Conservation (phyloP, 768 basidiomycete genomes). For the Leucocoprinus sp. region DNA sequence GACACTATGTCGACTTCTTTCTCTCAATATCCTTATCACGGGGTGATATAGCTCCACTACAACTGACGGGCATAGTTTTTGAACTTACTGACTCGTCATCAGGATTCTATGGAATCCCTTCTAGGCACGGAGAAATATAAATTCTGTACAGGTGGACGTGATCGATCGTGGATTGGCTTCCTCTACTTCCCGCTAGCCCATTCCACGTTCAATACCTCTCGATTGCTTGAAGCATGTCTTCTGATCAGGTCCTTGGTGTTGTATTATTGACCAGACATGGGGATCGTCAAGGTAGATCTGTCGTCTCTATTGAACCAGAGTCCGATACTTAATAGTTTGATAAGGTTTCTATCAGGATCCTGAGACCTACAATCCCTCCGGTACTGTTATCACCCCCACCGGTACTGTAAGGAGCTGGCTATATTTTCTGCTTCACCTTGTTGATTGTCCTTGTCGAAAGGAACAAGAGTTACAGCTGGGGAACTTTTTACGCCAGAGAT, state of each 20-base stretch:
- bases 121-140: neutral
- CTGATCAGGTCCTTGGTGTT: conserved; percentile 38
- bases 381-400: conserved; percentile 57
- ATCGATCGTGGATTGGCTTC: neutral
- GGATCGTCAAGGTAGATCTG: conserved; percentile 42
- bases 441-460: conserved; percentile 22
- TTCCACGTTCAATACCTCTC: neutral
- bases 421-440: neutral
- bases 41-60: too few species aligned
- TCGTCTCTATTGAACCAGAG: too few species aligned
- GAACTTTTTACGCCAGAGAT: conserved; percentile 38
- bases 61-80: neutral
- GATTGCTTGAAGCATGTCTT: neutral
- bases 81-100: conserved; percentile 1
- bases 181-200: neutral
- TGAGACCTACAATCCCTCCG: conserved; percentile 44
- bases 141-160: neutral
- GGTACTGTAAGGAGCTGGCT: conserved; percentile 43
- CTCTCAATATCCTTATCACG: too few species aligned
- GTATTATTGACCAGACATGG: conserved; percentile 54
- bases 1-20: too few species aligned
- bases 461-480: conserved; percentile 54
- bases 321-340: neutral
- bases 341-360: conserved; percentile 61
- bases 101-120: neutral